Percentiles rank a stretch among this genome's conserved stretches.
phyloP scores from a whole-genome alignment of 129 eudicot genomes.

The Glebionis coronaria region DNA sequence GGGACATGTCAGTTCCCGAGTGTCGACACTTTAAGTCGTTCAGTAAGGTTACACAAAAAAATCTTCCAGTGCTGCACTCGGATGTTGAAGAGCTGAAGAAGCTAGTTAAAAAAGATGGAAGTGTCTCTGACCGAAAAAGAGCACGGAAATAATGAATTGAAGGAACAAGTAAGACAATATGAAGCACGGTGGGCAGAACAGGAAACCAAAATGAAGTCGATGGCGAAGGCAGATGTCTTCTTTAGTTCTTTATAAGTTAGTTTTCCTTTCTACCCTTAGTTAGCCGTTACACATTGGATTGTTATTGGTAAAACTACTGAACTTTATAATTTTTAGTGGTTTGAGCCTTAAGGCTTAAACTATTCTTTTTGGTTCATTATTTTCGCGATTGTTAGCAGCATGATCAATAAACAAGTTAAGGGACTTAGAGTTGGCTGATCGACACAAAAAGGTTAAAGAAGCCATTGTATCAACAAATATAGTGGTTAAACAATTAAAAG shows the following conservation, averaged over 20 bases:
- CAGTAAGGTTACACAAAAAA: constrained; percentile 31
- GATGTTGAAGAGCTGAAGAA: constrained; percentile 60
- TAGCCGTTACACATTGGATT: neutral
- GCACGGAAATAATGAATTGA: constrained; percentile 54
- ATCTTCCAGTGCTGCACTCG: constrained; percentile 24
- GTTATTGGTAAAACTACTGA: too few species aligned
- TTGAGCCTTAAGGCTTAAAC: too few species aligned
- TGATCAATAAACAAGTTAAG: too few species aligned
- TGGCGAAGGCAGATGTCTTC: constrained; percentile 82
- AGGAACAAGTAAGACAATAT: constrained; percentile 50
- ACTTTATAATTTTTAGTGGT: too few species aligned
- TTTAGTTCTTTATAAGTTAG: constrained; percentile 86
- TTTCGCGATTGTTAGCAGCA: too few species aligned
- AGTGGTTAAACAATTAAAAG: too few species aligned
- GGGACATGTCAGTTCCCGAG: constrained; percentile 28
- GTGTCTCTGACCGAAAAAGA: constrained; percentile 50
- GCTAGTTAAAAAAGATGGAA: constrained; percentile 51
- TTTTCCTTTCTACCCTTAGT: constrained; percentile 19
- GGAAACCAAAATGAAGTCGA: constrained; percentile 66
- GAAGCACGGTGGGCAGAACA: constrained; percentile 73
- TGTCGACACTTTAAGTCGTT: constrained; percentile 23
- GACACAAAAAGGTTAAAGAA: too few species aligned
- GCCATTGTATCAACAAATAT: too few species aligned
- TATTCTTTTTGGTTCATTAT: too few species aligned
- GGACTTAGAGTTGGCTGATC: too few species aligned